Percentiles rank a stretch among this genome's conserved stretches.
These are phyloP conservation scores for Carnegiea gigantea DNA, from an alignment of 179 eudicot genomes.

Conservation along the genomic window DNA sequence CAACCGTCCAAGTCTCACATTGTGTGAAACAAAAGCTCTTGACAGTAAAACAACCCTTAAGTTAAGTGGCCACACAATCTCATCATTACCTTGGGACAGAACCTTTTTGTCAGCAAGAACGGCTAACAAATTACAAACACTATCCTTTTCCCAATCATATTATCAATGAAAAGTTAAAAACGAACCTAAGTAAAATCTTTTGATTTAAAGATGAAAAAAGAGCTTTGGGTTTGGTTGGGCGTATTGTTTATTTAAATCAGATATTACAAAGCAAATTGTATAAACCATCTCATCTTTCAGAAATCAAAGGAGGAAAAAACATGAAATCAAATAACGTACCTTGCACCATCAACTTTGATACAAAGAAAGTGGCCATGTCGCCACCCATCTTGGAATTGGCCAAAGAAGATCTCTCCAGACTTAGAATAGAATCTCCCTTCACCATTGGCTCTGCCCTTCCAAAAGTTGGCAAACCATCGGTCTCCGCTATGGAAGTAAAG, in stretches of 20 bases:
- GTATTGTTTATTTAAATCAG: too few species aligned
- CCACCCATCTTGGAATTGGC: slow-evolving; percentile 90
- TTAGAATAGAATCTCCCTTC: slow-evolving; percentile 92
- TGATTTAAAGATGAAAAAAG: neutral
- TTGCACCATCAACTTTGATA: slow-evolving; percentile 68
- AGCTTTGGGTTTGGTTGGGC: neutral
- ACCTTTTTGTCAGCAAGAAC: too few species aligned
- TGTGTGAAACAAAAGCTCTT: too few species aligned
- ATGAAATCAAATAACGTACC: slow-evolving; percentile 39
- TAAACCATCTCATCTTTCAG: slow-evolving; percentile 9
- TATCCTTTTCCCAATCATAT: too few species aligned
- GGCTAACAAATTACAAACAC: too few species aligned
- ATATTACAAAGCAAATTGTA: neutral
- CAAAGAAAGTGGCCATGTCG: slow-evolving; percentile 82
- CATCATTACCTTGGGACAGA: too few species aligned
- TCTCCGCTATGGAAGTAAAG: slow-evolving; percentile 87
- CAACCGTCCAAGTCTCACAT: too few species aligned
- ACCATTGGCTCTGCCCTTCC: slow-evolving; percentile 97
- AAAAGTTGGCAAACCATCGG: slow-evolving; percentile 94
- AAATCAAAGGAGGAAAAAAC: neutral
- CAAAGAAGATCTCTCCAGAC: slow-evolving; percentile 83
- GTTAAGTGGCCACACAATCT: too few species aligned
- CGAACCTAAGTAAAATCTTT: neutral
- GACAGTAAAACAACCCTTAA: too few species aligned
- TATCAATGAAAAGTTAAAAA: neutral